A percentile compares a stretch with the other conserved stretches of the same genome.
Evolutionary conservation across 2,329 filamentous ascomycete genomes (phyloP).

Genomic region (Hypoxylon sp.): DNA sequence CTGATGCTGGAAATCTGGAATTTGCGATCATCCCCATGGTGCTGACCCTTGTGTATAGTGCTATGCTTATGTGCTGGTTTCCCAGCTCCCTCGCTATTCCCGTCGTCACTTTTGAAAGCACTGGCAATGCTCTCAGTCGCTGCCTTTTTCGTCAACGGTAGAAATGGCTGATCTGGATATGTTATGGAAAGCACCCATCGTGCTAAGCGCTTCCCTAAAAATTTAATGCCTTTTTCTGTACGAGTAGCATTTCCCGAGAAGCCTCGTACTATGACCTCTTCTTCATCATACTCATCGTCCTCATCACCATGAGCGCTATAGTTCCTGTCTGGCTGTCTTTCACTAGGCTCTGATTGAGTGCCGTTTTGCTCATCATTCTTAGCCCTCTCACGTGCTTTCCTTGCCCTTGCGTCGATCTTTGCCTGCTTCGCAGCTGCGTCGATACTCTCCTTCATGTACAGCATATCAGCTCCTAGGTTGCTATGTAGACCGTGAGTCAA

Average conservation of each 20-base stretch:
- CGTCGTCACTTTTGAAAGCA: constrained; percentile 57
- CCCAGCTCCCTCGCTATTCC: constrained; percentile 62
- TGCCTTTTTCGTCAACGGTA: constrained; percentile 72
- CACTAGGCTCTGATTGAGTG: constrained; percentile 37
- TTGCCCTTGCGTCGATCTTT: constrained; percentile 75
- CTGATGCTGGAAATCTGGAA: constrained; percentile 96
- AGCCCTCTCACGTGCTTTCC: constrained; percentile 67
- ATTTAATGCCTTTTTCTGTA: constrained; percentile 96
- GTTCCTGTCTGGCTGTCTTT: constrained; percentile 45
- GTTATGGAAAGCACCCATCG: constrained; percentile 92
- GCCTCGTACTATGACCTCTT: constrained; percentile 89
- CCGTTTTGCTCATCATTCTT: constrained; percentile 48
- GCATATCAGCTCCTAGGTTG: constrained; percentile 95
- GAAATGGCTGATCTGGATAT: constrained; percentile 92
- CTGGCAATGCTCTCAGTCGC: constrained; percentile 59
- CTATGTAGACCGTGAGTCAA: constrained; percentile 96
- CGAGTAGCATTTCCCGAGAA: constrained; percentile 91
- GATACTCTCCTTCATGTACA: constrained; percentile 97
- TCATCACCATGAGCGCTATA: constrained; percentile 54
- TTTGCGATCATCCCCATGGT: constrained; percentile 62
- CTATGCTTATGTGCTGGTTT: constrained; percentile 72
- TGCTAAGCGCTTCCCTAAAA: constrained; percentile 92
- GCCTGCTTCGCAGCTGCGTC: constrained; percentile 85
- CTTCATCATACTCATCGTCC: constrained; percentile 77
- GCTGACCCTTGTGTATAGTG: constrained; percentile 65